Evolutionary conservation across 1,139 yeast genomes (phyloP).

Genomic region (Diutina neorugosa): DNA sequence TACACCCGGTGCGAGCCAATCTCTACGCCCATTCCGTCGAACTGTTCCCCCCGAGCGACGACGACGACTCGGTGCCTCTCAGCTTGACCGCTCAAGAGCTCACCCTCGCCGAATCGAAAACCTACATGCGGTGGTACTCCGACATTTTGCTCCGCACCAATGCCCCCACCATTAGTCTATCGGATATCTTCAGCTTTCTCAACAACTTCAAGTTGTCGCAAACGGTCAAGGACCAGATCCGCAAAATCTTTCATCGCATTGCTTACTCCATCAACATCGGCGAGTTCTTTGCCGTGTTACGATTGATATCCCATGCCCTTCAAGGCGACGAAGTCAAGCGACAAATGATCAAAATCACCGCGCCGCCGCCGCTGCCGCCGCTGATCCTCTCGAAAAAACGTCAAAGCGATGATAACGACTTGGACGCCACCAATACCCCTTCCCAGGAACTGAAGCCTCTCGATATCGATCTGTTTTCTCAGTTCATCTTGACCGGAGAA

Average conservation of each 20-base stretch:
- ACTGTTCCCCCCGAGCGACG: conserved; percentile 4
- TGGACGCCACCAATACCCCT: conserved; percentile 4
- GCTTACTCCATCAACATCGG: conserved; percentile 50
- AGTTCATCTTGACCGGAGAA: conserved; percentile 62
- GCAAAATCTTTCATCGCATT: conserved; percentile 38
- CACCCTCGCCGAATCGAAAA: conserved; percentile 51
- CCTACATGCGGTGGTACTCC: conserved; percentile 70
- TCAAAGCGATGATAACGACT: conserved; percentile 29
- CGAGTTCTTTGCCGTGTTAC: conserved; percentile 60
- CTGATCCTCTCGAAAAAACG: conserved; percentile 52
- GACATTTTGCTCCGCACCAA: conserved; percentile 50
- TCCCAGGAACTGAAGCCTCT: conserved; percentile 17
- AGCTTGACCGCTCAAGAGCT: conserved; percentile 52
- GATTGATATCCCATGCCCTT: conserved; percentile 50
- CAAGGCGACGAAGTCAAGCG: conserved; percentile 38
- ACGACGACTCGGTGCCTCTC: conserved; percentile 34
- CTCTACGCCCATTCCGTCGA: conserved; percentile 4
- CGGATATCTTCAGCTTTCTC: conserved; percentile 53
- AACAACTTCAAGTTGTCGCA: conserved; percentile 45
- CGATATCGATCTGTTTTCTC: conserved; percentile 66
- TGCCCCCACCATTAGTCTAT: conserved; percentile 41
- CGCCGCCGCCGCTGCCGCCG: conserved; percentile 57
- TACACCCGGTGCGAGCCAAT: conserved; percentile 5
- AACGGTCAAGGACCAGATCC: conserved; percentile 30
- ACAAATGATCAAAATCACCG: conserved; percentile 34